Conservation (phyloP, 2,329 filamentous ascomycete species). For the Talaromyces sp. region DNA sequence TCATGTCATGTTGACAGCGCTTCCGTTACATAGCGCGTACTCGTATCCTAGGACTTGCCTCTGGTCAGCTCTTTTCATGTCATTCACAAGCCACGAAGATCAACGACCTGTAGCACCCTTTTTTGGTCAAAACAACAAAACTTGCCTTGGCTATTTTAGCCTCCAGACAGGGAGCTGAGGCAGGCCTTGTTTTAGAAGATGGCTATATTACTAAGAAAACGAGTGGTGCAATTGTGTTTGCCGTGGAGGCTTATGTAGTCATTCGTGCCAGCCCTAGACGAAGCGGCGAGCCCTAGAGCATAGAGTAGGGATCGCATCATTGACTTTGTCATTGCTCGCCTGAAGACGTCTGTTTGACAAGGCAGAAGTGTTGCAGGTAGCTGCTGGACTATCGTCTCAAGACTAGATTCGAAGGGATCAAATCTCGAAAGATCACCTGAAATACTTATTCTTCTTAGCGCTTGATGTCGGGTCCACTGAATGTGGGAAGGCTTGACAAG, state of each 20-base stretch:
- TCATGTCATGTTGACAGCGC: not conserved
- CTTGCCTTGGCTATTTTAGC: not conserved
- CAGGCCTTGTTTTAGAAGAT: not conserved
- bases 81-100: not conserved
- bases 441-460: no score
- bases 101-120: slow-evolving; percentile 1
- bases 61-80: not conserved
- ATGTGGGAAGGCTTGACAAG: not conserved
- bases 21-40: slow-evolving; percentile 1
- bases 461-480: not conserved
- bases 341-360: not conserved
- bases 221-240: not conserved
- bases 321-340: not conserved
- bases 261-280: not conserved
- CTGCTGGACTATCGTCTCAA: not conserved
- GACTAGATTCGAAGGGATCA: not conserved
- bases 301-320: not conserved
- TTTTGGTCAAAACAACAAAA: not conserved
- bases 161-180: not conserved
- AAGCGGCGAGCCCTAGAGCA: not conserved
- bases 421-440: no score
- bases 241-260: slow-evolving; percentile 13
- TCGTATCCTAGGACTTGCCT: slow-evolving; percentile 7
- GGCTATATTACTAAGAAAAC: not conserved
- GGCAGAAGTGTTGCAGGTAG: not conserved